These are phyloP conservation scores for Nematodospora valgi DNA, from an alignment of 805 yeast species.

Conservation along the genomic window DNA sequence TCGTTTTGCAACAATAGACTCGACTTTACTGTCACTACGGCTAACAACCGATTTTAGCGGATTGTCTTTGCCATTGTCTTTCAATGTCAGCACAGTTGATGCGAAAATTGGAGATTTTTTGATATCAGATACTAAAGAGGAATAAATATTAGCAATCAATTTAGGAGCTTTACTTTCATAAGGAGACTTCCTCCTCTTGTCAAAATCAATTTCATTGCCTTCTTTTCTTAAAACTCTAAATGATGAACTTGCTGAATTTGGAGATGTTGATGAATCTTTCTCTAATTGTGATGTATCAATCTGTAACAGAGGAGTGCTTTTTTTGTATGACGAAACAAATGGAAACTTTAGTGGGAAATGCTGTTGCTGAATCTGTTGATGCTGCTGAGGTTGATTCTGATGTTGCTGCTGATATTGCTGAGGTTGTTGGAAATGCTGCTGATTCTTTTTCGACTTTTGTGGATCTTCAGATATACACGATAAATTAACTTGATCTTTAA, in stretches of 20 bases:
- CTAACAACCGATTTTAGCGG: too few relatives aligned
- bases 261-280: neutral
- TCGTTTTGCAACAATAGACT: constrained; percentile 61
- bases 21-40: too few relatives aligned
- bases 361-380: neutral
- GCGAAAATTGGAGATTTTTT: constrained; percentile 33
- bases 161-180: constrained; percentile 48
- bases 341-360: constrained; percentile 15
- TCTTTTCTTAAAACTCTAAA: constrained; percentile 67
- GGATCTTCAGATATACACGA: constrained; percentile 1
- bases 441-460: neutral
- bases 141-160: constrained; percentile 30
- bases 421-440: constrained; percentile 3
- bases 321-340: constrained; percentile 7
- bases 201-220: constrained; percentile 77
- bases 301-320: constrained; percentile 5
- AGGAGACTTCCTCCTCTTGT: constrained; percentile 74
- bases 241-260: constrained; percentile 21
- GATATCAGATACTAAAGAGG: constrained; percentile 27
- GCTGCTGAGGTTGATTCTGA: neutral
- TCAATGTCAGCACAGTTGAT: constrained; percentile 28
- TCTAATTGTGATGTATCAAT: constrained; percentile 2
- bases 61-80: constrained; percentile 16
- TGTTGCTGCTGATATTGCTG: neutral
- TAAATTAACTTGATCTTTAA: constrained; percentile 41